A percentile compares a stretch with the other conserved stretches of the same genome.
These are phyloP conservation scores for Chrysanthemum seticuspe DNA, from an alignment of 129 eudicot genomes.

Conservation along the genomic window DNA sequence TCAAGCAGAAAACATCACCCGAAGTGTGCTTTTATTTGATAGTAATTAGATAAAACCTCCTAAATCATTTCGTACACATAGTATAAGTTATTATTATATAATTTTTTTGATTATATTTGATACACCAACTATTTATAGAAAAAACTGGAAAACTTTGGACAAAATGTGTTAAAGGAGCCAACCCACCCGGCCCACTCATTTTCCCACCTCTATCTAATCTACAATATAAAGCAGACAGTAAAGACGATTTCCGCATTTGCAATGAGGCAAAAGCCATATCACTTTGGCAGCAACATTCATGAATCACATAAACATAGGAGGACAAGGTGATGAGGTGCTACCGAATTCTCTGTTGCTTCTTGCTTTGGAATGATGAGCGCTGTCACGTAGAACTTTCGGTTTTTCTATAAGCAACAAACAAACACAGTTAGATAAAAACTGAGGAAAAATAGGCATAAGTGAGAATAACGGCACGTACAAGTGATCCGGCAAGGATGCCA, in stretches of 20 bases:
- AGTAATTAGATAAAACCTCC: not conserved
- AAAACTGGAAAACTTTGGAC: not conserved
- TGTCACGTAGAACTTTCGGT: conserved; percentile 79
- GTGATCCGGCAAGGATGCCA: conserved; percentile 97
- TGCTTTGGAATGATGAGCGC: conserved; percentile 98
- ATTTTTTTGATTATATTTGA: not conserved
- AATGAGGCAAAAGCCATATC: not conserved
- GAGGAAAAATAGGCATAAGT: conserved; percentile 5
- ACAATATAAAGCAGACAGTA: not conserved
- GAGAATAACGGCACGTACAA: conserved; percentile 48
- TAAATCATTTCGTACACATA: not conserved
- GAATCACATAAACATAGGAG: conserved; percentile 13
- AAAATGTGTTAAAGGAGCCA: not conserved
- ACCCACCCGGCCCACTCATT: not conserved
- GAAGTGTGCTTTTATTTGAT: not conserved
- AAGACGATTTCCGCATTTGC: not conserved
- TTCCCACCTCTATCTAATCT: not conserved
- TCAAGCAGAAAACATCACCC: not conserved
- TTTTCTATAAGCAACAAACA: conserved; percentile 58
- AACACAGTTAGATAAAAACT: conserved; percentile 12
- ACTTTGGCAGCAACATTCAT: not conserved
- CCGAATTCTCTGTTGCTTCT: conserved; percentile 92
- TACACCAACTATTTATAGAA: not conserved
- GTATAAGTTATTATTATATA: too few species aligned
- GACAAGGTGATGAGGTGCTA: conserved; percentile 33